Conservation (phyloP, 768 basidiomycete genomes). For the Boletus rubropictus region DNA sequence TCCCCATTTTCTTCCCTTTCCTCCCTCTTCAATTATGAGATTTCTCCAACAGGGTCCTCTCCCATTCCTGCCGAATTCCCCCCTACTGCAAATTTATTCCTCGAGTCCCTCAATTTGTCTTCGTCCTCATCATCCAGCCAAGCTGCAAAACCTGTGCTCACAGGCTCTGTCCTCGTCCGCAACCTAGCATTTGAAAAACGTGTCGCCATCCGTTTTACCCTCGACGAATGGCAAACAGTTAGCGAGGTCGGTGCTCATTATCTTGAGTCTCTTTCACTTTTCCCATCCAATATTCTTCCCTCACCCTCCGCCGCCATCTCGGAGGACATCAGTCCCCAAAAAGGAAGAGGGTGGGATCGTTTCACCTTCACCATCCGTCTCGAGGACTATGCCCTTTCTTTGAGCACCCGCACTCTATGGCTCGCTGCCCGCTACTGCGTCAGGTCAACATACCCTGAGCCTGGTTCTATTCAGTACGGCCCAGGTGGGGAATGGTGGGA, state of each 20-base stretch:
- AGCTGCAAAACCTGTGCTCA: slow-evolving; percentile 36
- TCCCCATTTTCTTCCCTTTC: slow-evolving; percentile 26
- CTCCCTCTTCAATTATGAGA: slow-evolving; percentile 17
- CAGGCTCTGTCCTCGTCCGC: slow-evolving; percentile 75
- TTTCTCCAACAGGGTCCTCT: slow-evolving; percentile 18
- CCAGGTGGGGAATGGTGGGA: slow-evolving; percentile 87
- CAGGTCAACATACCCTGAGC: slow-evolving; percentile 13
- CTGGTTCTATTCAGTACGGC: slow-evolving; percentile 27
- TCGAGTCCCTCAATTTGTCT: slow-evolving; percentile 35
- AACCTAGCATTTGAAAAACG: slow-evolving; percentile 86
- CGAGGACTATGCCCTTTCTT: slow-evolving; percentile 56
- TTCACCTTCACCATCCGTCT: slow-evolving; percentile 61
- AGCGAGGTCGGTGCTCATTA: slow-evolving; percentile 69
- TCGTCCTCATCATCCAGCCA: slow-evolving; percentile 4
- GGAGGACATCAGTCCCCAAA: not conserved
- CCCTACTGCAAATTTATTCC: slow-evolving; percentile 27
- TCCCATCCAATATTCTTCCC: slow-evolving; percentile 28
- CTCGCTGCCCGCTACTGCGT: slow-evolving; percentile 52
- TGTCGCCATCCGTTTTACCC: slow-evolving; percentile 81
- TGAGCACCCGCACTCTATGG: slow-evolving; percentile 51
- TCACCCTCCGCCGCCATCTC: not conserved
- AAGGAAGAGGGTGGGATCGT: slow-evolving; percentile 44
- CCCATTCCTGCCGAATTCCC: slow-evolving; percentile 1
- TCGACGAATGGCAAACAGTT: slow-evolving; percentile 92
- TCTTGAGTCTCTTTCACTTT: slow-evolving; percentile 35